phyloP scores from a whole-genome alignment of 176 grass and related monocot species.

The Eleusine indica region DNA sequence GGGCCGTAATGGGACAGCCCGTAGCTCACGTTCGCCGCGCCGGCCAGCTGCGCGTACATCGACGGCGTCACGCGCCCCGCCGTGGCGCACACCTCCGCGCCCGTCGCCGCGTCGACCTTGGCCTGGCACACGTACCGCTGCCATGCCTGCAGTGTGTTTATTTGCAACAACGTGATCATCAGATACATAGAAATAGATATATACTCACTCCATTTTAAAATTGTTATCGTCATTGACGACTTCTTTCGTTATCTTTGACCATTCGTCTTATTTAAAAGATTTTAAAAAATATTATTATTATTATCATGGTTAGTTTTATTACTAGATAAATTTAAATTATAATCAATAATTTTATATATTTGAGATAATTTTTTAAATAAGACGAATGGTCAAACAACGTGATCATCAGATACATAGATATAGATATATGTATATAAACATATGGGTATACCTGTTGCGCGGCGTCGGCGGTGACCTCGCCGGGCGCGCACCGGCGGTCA shows the following conservation, averaged over 20 bases:
- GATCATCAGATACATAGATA: not conserved
- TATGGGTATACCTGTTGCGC: not conserved
- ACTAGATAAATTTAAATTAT: too few relatives aligned
- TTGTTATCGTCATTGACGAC: too few relatives aligned
- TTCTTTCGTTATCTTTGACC: too few relatives aligned
- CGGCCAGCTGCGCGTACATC: conserved; percentile 47
- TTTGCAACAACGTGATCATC: not conserved
- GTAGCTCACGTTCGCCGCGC: conserved; percentile 52
- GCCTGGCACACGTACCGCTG: conserved; percentile 14
- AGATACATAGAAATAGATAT: not conserved
- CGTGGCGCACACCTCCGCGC: conserved; percentile 34
- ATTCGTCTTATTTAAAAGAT: too few relatives aligned
- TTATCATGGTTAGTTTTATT: too few relatives aligned
- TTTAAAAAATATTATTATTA: too few relatives aligned
- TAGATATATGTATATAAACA: too few relatives aligned
- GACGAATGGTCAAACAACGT: not conserved
- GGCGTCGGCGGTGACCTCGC: conserved; percentile 40
- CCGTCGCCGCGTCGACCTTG: not conserved
- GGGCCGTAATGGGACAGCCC: conserved; percentile 53
- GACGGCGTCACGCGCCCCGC: conserved; percentile 46
- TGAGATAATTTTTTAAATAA: too few relatives aligned
- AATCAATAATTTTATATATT: too few relatives aligned
- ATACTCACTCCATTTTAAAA: too few relatives aligned
- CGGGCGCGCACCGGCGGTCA: conserved; percentile 38
- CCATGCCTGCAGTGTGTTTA: conserved; percentile 31